phyloP scores from a whole-genome alignment of 2,329 filamentous ascomycete species.

The Fusarium verrucosum region DNA sequence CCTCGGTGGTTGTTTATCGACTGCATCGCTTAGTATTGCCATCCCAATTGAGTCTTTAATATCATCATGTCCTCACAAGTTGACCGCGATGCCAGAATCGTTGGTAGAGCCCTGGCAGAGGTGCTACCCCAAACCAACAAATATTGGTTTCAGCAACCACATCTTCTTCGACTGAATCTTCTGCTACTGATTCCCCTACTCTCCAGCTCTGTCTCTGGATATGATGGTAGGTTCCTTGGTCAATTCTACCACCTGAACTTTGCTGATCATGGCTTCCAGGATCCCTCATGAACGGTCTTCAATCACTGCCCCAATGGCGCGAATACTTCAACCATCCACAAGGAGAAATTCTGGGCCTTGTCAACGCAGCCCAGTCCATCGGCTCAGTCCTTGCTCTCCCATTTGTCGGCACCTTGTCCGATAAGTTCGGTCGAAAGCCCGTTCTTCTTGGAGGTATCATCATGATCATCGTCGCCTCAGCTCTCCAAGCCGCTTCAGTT shows the following conservation, averaged over 20 bases:
- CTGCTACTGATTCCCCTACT: slow-evolving; percentile 55
- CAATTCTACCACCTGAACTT: slow-evolving; percentile 21
- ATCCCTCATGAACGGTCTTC: slow-evolving; percentile 53
- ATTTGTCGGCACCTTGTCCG: slow-evolving; percentile 48
- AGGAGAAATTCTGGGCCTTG: slow-evolving; percentile 45
- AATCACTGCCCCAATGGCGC: slow-evolving; percentile 52
- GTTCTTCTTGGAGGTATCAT: slow-evolving; percentile 49
- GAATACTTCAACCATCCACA: slow-evolving; percentile 50
- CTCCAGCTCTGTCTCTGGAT: slow-evolving; percentile 46
- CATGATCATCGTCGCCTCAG: slow-evolving; percentile 49
- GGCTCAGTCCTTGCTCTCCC: slow-evolving; percentile 49
- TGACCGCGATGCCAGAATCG: slow-evolving; percentile 39
- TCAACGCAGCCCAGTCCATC: slow-evolving; percentile 48
- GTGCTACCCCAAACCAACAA: slow-evolving; percentile 52
- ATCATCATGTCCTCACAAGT: slow-evolving; percentile 36
- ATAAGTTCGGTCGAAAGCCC: slow-evolving; percentile 51
- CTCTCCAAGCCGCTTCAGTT: slow-evolving; percentile 50
- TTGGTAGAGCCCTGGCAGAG: slow-evolving; percentile 44
- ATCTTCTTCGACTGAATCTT: slow-evolving; percentile 56
- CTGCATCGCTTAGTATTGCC: background rate
- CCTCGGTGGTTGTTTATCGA: too few species aligned
- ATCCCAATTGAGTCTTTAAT: background rate
- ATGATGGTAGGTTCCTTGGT: background rate
- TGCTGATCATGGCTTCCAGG: slow-evolving; percentile 30
- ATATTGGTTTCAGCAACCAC: slow-evolving; percentile 55